Evolutionary conservation across 257 asterid species (phyloP).

Genomic region (Lycium ferocissimum): DNA sequence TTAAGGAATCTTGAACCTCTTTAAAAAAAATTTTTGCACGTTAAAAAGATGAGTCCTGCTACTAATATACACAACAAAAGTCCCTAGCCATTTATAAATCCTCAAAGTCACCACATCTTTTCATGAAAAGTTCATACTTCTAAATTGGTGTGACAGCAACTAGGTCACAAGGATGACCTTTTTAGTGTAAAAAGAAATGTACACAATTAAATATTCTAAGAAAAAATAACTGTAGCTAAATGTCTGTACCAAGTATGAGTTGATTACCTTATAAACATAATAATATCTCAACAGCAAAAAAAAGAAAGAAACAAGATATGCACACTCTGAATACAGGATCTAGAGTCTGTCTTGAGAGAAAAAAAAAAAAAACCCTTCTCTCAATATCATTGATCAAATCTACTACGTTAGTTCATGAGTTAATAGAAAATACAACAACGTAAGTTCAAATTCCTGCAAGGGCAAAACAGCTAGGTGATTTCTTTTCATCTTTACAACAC

Average conservation of each 20-base stretch:
- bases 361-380: too few relatives aligned
- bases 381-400: not conserved
- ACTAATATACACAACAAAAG: not conserved
- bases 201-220: not conserved
- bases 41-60: slow-evolving; percentile 1
- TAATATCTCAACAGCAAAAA: not conserved
- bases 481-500: too few relatives aligned
- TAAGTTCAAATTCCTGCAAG: too few relatives aligned
- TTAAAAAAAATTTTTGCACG: not conserved
- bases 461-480: too few relatives aligned
- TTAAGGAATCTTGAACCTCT: not conserved
- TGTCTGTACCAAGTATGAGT: not conserved
- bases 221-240: not conserved
- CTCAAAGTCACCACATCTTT: not conserved
- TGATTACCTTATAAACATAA: not conserved
- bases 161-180: not conserved
- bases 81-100: not conserved
- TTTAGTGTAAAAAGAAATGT: not conserved
- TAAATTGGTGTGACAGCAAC: not conserved
- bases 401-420: not conserved
- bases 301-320: not conserved
- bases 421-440: not conserved
- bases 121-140: not conserved
- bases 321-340: not conserved
- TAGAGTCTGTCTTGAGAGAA: not conserved